A percentile compares a stretch with the other conserved stretches of the same genome.
Evolutionary conservation across 306 rosid genomes (phyloP).

Genomic region (Ochetophila trinervis): DNA sequence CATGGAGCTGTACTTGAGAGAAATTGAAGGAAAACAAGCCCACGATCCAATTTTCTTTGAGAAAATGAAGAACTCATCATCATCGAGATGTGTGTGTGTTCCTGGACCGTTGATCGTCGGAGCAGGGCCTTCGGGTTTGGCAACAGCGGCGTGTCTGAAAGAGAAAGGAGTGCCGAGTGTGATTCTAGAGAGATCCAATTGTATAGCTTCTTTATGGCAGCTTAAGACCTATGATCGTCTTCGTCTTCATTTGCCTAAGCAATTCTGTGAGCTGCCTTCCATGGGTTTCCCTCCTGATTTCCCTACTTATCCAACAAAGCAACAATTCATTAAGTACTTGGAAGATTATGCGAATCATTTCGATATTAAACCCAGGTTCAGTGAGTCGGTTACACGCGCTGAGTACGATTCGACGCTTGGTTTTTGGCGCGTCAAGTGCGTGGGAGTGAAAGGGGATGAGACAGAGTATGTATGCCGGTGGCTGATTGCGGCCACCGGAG

Average conservation of each 20-base stretch:
- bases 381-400: slow-evolving; percentile 47
- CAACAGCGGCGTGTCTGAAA: slow-evolving; percentile 70
- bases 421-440: slow-evolving; percentile 47
- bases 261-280: slow-evolving; percentile 72
- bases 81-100: slow-evolving; percentile 21
- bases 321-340: slow-evolving; percentile 59
- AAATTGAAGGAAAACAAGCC: slow-evolving; percentile 66
- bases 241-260: slow-evolving; percentile 67
- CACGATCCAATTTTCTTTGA: slow-evolving; percentile 58
- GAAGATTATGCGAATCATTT: slow-evolving; percentile 48
- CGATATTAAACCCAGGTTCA: slow-evolving; percentile 49
- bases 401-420: slow-evolving; percentile 45
- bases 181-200: slow-evolving; percentile 64
- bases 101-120: slow-evolving; percentile 69
- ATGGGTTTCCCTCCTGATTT: slow-evolving; percentile 50
- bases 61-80: slow-evolving; percentile 20
- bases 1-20: slow-evolving; percentile 45
- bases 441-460: neutral
- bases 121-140: slow-evolving; percentile 85
- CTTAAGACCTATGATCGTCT: slow-evolving; percentile 74
- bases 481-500: slow-evolving; percentile 83
- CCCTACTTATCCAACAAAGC: slow-evolving; percentile 77
- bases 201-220: slow-evolving; percentile 89
- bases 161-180: slow-evolving; percentile 39
- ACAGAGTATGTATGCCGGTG: slow-evolving; percentile 60